Conservation (phyloP, 140 eudicot species). For the Erigeron philadelphicus region DNA sequence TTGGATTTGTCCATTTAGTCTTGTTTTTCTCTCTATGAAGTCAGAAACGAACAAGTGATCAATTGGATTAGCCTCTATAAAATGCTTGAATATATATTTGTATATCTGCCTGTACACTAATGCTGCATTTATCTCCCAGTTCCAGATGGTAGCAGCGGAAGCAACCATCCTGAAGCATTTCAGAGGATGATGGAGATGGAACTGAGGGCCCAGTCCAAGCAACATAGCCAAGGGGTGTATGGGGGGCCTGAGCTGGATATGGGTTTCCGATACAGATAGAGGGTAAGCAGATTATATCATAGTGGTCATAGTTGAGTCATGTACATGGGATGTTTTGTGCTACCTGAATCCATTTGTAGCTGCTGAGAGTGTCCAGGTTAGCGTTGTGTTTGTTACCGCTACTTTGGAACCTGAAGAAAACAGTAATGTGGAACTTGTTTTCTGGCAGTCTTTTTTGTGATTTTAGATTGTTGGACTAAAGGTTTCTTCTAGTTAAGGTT, state of each 20-base stretch:
- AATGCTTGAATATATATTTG: not conserved
- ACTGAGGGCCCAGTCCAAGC: conserved; percentile 50
- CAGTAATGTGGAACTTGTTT: conserved; percentile 32
- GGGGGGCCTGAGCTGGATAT: conserved; percentile 62
- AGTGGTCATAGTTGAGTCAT: conserved; percentile 13
- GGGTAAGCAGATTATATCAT: not conserved
- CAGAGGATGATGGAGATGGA: conserved; percentile 84
- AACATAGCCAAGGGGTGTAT: conserved; percentile 47
- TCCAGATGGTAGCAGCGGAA: conserved; percentile 38
- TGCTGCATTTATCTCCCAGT: conserved; percentile 29
- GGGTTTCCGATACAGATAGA: conserved; percentile 63
- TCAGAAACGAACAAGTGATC: not conserved
- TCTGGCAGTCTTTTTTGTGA: conserved; percentile 14
- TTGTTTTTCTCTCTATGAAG: not conserved
- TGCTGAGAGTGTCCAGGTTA: conserved; percentile 4
- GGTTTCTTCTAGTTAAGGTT: conserved; percentile 27
- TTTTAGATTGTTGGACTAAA: conserved; percentile 29
- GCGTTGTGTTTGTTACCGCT: conserved; percentile 15
- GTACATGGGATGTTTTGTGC: conserved; percentile 27
- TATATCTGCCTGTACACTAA: conserved; percentile 5
- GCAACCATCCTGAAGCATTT: conserved; percentile 61
- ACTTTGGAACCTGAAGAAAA: conserved; percentile 28
- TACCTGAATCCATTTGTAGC: conserved; percentile 22
- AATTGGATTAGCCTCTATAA: not conserved
- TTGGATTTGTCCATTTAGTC: not conserved